These are phyloP conservation scores for Lipomyces oligophaga DNA, from an alignment of 805 yeast species.

Conservation along the genomic window DNA sequence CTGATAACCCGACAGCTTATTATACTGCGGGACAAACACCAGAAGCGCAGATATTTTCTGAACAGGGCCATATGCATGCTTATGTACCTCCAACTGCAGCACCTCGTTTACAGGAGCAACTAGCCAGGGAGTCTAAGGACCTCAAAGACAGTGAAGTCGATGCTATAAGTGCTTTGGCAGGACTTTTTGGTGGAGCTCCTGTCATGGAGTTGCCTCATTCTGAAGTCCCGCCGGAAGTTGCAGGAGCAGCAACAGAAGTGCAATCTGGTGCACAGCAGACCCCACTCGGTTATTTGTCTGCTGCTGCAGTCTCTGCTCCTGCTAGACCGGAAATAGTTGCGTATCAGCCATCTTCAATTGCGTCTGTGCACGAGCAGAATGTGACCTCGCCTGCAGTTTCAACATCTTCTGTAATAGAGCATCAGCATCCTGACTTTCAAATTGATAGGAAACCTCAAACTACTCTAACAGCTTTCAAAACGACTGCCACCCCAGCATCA, in stretches of 20 bases:
- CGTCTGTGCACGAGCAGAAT: slow-evolving; percentile 2
- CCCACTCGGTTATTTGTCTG: background rate
- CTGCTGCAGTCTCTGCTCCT: too few relatives aligned
- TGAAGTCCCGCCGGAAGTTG: background rate
- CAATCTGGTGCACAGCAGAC: background rate
- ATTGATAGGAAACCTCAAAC: slow-evolving; percentile 6
- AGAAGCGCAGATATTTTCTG: background rate
- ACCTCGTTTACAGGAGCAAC: background rate
- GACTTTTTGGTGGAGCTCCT: slow-evolving; percentile 26
- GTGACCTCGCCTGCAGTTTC: background rate
- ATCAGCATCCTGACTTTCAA: background rate
- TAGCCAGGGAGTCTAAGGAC: slow-evolving; percentile 11
- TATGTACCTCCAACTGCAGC: background rate
- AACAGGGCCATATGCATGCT: background rate
- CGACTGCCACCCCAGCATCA: background rate
- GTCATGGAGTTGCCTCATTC: background rate
- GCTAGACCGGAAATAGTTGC: too few relatives aligned
- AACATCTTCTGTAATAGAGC: background rate
- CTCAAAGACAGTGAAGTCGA: slow-evolving; percentile 29
- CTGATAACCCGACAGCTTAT: background rate
- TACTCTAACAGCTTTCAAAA: background rate
- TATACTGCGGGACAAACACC: background rate
- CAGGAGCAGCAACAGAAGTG: background rate
- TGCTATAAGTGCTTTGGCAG: slow-evolving; percentile 32
- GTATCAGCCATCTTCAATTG: background rate